Evolutionary conservation across 345 rosid genomes (phyloP), one percentile per base, ranked within the genome.

Genomic region (Stellera chamaejasme): DNA sequence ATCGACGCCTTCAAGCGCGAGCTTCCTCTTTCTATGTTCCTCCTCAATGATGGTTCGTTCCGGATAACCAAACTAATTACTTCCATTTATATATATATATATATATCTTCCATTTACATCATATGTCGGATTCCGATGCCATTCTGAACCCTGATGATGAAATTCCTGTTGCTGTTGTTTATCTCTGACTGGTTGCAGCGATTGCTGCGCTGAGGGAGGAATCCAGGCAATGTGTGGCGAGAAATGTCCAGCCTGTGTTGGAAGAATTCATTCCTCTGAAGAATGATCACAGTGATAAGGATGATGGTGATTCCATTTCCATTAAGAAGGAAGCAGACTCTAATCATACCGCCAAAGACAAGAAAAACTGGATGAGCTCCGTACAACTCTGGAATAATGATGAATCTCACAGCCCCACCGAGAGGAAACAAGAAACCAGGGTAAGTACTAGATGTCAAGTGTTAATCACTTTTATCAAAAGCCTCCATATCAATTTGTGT

Each of bases 21-120:
- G 82, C 83, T 93, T 45, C 99, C 99, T 71, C 79, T 86, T 44
- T 88, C 77, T 68, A 73, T 93, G 76, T 72, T 89, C 56, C 78
- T 93, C 55, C 45, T 93, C 65, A 84, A 79, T 48, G 80, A 89
- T 69, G 97, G 97, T 93, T 66, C 43, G 87, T 76, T 65, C 57
- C 23, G 13, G n/a, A 23, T 43, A 32, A 23, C 13, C 25, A 19
- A 36, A 10, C 27, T 23, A 11, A 61, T 32, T 32, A 32, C 7
- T 32, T 32, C 39, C 39, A 32, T 32, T 19, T 19, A 19, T 19
- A 19, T 19, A 19, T 19, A 19, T 19, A 19, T 19, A 19, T 19
- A 19, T 19, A 1, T 1, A 19, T 19, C 23, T 19, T 19, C 23
- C 23, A 19, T 19, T 19, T 19, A 42, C 41, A 6, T 53, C 61